Percentiles rank a stretch among this genome's conserved stretches.
phyloP scores from a whole-genome alignment of 176 grass and related monocot genomes.

The Eleusine indica region DNA sequence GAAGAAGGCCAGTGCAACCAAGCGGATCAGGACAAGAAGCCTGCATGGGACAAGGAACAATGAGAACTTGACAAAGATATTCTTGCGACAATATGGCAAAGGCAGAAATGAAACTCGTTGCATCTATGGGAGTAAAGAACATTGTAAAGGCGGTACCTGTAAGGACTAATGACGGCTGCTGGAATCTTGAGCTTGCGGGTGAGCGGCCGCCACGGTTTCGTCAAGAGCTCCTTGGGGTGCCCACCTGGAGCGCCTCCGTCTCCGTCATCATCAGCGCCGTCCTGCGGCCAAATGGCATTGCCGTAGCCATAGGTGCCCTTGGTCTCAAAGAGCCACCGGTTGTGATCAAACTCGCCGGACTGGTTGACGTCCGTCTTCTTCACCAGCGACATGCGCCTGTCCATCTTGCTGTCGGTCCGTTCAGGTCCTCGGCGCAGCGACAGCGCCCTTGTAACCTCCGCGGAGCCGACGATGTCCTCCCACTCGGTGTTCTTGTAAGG shows the following conservation, averaged over 20 bases:
- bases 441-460: constrained; percentile 52
- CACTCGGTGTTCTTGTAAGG: constrained; percentile 78
- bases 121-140: not conserved
- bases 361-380: constrained; percentile 48
- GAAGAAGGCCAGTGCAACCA: constrained; percentile 81
- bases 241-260: constrained; percentile 40
- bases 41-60: constrained; percentile 38
- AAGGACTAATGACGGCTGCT: constrained; percentile 87
- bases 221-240: constrained; percentile 78
- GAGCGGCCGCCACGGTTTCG: constrained; percentile 92
- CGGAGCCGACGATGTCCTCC: constrained; percentile 45
- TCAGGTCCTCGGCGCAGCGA: constrained; percentile 51
- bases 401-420: constrained; percentile 47
- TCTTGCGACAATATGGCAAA: not conserved
- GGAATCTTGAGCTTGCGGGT: constrained; percentile 91
- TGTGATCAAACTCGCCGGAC: constrained; percentile 88
- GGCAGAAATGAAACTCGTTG: too few species aligned
- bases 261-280: constrained; percentile 53
- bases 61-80: constrained; percentile 6
- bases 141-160: constrained; percentile 54
- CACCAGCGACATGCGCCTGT: constrained; percentile 62
- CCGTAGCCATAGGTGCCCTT: constrained; percentile 98
- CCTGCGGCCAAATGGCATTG: constrained; percentile 91
- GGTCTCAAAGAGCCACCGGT: constrained; percentile 97
- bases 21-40: constrained; percentile 75